Conservation (phyloP, 2,329 filamentous ascomycete species). For the Ramichloridium luteum region DNA sequence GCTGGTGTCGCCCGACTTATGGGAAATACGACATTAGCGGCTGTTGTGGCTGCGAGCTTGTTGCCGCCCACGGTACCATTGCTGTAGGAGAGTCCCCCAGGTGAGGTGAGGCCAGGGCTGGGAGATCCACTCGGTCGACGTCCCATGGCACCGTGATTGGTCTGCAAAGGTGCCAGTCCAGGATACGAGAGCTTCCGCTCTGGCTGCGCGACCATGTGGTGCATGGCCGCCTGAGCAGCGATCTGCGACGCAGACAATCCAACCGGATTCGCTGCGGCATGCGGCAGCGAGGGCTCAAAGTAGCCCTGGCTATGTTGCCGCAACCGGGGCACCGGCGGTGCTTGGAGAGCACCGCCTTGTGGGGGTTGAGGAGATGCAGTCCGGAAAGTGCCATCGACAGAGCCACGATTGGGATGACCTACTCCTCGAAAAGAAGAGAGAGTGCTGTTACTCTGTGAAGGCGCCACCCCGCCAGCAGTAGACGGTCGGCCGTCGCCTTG, state of each 20-base stretch:
- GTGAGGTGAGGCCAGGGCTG: constrained; percentile 18
- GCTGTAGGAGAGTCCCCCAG: constrained; percentile 34
- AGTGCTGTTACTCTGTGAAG: constrained; percentile 21
- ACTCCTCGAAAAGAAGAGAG: constrained; percentile 27
- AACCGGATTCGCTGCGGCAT: constrained; percentile 21
- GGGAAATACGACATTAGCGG: constrained; percentile 62
- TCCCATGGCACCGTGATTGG: constrained; percentile 12
- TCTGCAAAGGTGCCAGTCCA: constrained; percentile 44
- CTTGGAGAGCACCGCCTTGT: constrained; percentile 23
- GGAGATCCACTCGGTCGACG: constrained; percentile 18
- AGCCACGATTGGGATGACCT: constrained; percentile 21
- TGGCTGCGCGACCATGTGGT: constrained; percentile 27
- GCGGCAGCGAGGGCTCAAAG: constrained; percentile 60
- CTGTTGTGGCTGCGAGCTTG: constrained; percentile 55
- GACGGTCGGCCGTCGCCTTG: constrained; percentile 20
- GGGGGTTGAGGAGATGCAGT: constrained; percentile 20
- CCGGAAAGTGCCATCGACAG: constrained; percentile 22
- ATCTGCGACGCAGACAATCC: constrained; percentile 58
- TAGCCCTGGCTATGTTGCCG: constrained; percentile 63
- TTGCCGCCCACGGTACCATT: constrained; percentile 50
- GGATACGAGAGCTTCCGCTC: constrained; percentile 62
- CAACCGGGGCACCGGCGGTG: constrained; percentile 36
- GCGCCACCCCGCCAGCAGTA: constrained; percentile 21
- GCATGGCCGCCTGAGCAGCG: constrained; percentile 65
- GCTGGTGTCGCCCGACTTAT: constrained; percentile 40